Evolutionary conservation across 331 rosid species (phyloP).

Genomic region (Saraca asoca): DNA sequence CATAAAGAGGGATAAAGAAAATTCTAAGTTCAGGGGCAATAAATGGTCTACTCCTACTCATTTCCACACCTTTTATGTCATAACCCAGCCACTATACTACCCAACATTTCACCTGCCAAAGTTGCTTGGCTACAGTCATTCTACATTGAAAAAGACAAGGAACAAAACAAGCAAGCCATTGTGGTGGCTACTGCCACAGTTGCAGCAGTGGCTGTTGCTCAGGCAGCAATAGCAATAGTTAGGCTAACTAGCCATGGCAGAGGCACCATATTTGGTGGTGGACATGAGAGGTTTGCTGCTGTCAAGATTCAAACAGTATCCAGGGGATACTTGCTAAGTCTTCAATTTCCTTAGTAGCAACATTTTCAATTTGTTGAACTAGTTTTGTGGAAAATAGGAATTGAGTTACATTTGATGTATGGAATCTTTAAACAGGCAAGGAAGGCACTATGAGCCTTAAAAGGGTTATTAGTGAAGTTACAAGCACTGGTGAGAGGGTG

Average conservation of each 20-base stretch:
- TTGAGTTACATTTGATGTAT: slow-evolving; percentile 17
- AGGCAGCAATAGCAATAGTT: slow-evolving; percentile 82
- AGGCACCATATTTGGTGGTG: slow-evolving; percentile 61
- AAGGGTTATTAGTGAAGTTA: slow-evolving; percentile 81
- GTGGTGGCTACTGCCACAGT: slow-evolving; percentile 90
- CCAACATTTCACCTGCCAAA: slow-evolving; percentile 69
- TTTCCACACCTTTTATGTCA: slow-evolving; percentile 45
- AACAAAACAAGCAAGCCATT: slow-evolving; percentile 83
- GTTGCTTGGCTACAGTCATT: slow-evolving; percentile 75
- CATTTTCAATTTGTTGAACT: not conserved
- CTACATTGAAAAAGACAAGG: slow-evolving; percentile 61
- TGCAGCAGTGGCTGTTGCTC: slow-evolving; percentile 84
- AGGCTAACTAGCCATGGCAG: slow-evolving; percentile 79
- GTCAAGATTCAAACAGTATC: slow-evolving; percentile 70
- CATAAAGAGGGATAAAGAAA: slow-evolving; percentile 49
- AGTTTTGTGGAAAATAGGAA: slow-evolving; percentile 3
- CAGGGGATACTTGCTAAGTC: slow-evolving; percentile 69
- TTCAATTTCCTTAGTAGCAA: no score
- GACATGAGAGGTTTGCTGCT: slow-evolving; percentile 71
- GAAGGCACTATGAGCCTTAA: slow-evolving; percentile 83
- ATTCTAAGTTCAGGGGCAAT: slow-evolving; percentile 33
- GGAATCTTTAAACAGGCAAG: slow-evolving; percentile 60
- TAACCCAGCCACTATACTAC: slow-evolving; percentile 77
- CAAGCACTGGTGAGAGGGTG: slow-evolving; percentile 90
- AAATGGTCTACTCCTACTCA: slow-evolving; percentile 32